Evolutionary conservation across 192 early-diverging fungal species (phyloP), one percentile per base, ranked within the genome.

Genomic region (Coemansia sp.): DNA sequence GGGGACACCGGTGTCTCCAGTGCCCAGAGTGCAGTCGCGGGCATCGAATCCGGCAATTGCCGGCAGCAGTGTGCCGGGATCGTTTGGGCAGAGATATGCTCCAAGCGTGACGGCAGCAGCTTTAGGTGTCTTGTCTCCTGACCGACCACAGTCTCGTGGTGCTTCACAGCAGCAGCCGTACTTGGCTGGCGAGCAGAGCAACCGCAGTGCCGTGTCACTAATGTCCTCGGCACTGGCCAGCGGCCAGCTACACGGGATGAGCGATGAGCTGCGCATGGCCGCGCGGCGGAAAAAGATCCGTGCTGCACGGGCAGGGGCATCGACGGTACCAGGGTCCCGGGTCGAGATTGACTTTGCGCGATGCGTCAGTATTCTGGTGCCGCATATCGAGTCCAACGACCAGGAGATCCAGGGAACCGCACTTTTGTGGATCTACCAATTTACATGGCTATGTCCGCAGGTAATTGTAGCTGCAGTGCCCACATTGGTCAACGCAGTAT

Each of bases 401-500:
- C 85, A 94, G 70, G 94, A 97, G 53, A 94, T 93, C 15, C 97
- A 98, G 76, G 86, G 83, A 45, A 94, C 88, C 1, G 93, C 94
- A 1, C 67, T 99, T 15, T 80, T 82, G 39, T 99, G 97, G 97
- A 85, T 96, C 45, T 86, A 89, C 59, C 89, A 90, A 63, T 94
- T 99, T 55, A 88, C 94, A 20, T 70, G 75, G 20, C 74, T 95
- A 19, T 89, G 92, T 16, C 85, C 88, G 39, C 83, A 89, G 13
- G 83, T 90, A 3, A 89, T 98, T 56, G 82, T 97, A 23, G 82
- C 86, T 10, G 91, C 86, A 52, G 87, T 91, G 23, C 91, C 95
- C 10, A 63, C 81, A 20, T 80, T 97, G 2, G 83, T 98, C 23
- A 84, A 82, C 6, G 86, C 93, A 0, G 87, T 97, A 28, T 65